Percentiles rank a stretch among this genome's conserved stretches.
Conservation (phyloP, 352 stramenopile genomes). For the Phytophthora litchii region DNA sequence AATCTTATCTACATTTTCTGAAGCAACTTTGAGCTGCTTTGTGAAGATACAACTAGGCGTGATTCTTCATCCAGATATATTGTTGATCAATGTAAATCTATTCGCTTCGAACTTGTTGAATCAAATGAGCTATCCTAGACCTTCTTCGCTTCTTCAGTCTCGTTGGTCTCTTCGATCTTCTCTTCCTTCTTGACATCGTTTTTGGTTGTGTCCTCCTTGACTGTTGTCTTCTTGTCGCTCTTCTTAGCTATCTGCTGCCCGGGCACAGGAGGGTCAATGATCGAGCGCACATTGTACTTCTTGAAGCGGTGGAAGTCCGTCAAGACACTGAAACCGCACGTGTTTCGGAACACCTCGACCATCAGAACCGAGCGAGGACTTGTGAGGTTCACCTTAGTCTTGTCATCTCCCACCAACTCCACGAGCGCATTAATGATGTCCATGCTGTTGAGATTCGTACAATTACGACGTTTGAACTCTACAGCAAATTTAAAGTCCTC, state of each 20-base stretch:
- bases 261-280: conserved; percentile 64
- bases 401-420: conserved; percentile 54
- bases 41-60: conserved; percentile 34
- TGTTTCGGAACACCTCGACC: conserved; percentile 80
- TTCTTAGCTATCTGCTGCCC: conserved; percentile 39
- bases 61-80: conserved; percentile 36
- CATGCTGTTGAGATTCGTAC: conserved; percentile 69
- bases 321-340: conserved; percentile 74
- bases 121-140: conserved; percentile 13
- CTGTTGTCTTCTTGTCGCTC: conserved; percentile 23
- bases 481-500: conserved; percentile 53
- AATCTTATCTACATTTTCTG: conserved; percentile 79
- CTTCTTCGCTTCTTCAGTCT: conserved; percentile 14
- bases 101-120: conserved; percentile 1
- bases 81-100: conserved; percentile 14
- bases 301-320: conserved; percentile 76
- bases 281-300: conserved; percentile 81
- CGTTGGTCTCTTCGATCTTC: not conserved
- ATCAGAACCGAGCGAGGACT: conserved; percentile 64
- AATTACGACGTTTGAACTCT: conserved; percentile 84
- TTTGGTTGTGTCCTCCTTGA: conserved; percentile 11
- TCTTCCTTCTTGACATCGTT: conserved; percentile 19
- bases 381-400: conserved; percentile 80
- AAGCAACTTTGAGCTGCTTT: conserved; percentile 31
- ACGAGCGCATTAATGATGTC: conserved; percentile 77